These are phyloP conservation scores for Arachnomyces sp. DNA, from an alignment of 2,329 filamentous ascomycete genomes.

Conservation along the genomic window DNA sequence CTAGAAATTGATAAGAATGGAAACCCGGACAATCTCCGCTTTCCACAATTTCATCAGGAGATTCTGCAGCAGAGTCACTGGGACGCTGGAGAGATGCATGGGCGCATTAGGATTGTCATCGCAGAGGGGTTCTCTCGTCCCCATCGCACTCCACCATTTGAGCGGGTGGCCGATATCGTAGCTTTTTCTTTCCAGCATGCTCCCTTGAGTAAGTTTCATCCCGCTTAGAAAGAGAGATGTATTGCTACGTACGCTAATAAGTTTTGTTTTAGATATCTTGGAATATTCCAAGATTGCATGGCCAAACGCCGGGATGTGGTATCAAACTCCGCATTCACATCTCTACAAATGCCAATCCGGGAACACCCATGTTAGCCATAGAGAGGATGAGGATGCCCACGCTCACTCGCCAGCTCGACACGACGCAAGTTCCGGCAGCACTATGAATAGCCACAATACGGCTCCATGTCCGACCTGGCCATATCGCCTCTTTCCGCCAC, in stretches of 20 bases:
- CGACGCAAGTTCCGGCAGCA: conserved; percentile 16
- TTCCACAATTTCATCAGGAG: conserved; percentile 64
- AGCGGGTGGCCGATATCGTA: conserved; percentile 64
- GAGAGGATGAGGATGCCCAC: conserved; percentile 50
- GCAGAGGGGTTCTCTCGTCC: conserved; percentile 61
- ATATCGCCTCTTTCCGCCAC: conserved; percentile 24
- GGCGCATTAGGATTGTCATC: conserved; percentile 69
- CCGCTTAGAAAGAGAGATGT: neutral
- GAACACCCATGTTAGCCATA: conserved; percentile 24
- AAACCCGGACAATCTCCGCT: conserved; percentile 56
- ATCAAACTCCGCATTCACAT: conserved; percentile 38
- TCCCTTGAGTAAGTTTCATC: conserved; percentile 54
- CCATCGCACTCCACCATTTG: conserved; percentile 45
- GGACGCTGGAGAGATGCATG: conserved; percentile 62
- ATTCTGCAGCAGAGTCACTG: conserved; percentile 63
- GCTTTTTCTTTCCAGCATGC: conserved; percentile 82
- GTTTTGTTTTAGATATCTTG: conserved; percentile 55
- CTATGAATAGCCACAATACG: conserved; percentile 15
- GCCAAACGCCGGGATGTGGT: conserved; percentile 68
- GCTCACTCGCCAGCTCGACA: conserved; percentile 53
- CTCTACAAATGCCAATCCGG: conserved; percentile 25
- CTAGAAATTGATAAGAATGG: conserved; percentile 47
- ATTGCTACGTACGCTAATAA: neutral
- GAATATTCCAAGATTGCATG: conserved; percentile 69
- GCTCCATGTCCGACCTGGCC: conserved; percentile 20